Base-by-base conservation (phyloP, 2,329 filamentous ascomycete species). In the Tolypocladium pustulatum region DNA sequence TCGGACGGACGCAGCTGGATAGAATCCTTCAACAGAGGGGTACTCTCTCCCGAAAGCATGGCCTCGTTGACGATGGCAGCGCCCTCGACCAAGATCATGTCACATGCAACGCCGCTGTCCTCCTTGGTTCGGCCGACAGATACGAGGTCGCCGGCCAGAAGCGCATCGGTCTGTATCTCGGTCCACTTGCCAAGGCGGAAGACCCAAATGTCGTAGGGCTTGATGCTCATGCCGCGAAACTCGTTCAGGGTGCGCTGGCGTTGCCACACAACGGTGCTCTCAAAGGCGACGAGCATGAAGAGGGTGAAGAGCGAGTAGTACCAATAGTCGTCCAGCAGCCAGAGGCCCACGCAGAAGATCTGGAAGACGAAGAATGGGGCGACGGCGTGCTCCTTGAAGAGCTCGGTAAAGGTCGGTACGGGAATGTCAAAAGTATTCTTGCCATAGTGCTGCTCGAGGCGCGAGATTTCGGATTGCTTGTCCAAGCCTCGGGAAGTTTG, bases 261-360 rank as follows among this genome's bases (percentile, higher is more conserved):
- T 77, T 99, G 94, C 95, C 94, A 99, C 20, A 99, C 95, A 41
- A 99, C 95, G 2, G 94, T 99, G 73, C 92, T 97, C 78, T 99
- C 94, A 67, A 99, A 99, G 60, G 85, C 87, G 65, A 99, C 91
- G 58, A 99, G 84, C 95, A 99, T 99, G 78, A 97, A 92, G 27
- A 99, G 86, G 0, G 95, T 99, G 75, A 99, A 99, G 25, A 99
- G 84, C 61, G 94, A 97, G 77, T 99, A 99, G 79, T 99, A 99
- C 94, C 95, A 99, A 77, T 97, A 99, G 76, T 99, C 95, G 70
- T 99, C 94, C 70, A 99, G 78, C 86, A 97, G 90, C 94, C 94
- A 99, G 61, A 99, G 78, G 20, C 94, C 95, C 60, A 99, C 94
- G 67, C 95, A 99, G 79, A 99, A 99, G 61, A 99, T 81, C 79